phyloP scores from a whole-genome alignment of 352 stramenopile species.

The Phytophthora pisi region DNA sequence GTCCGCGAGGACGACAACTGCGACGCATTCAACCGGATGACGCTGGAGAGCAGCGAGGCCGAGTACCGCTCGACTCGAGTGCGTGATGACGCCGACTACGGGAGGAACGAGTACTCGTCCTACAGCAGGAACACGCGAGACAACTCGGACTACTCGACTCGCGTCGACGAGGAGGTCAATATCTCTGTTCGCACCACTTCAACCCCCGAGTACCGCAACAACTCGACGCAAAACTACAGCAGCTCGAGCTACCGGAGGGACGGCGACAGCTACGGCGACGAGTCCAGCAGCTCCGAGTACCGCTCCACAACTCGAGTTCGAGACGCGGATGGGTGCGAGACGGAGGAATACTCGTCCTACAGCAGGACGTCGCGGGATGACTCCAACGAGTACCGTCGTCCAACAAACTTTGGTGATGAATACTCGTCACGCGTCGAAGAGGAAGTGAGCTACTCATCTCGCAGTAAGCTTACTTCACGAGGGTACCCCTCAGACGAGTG shows the following conservation, averaged over 20 bases:
- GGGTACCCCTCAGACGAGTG: background rate
- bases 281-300: constrained; percentile 4
- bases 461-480: background rate
- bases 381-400: background rate
- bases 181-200: constrained; percentile 1
- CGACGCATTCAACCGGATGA: constrained; percentile 3
- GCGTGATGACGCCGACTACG: constrained; percentile 1
- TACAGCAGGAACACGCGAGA: constrained; percentile 1
- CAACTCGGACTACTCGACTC: constrained; percentile 1
- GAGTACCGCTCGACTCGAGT: constrained; percentile 2
- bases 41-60: background rate
- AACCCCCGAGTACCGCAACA: background rate
- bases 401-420: background rate
- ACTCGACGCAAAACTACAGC: constrained; percentile 4
- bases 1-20: background rate
- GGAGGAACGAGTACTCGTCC: background rate
- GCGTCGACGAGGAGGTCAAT: background rate
- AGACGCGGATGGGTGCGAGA: background rate
- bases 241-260: constrained; percentile 10
- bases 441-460: constrained; percentile 5
- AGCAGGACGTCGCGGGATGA: background rate
- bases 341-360: background rate
- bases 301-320: constrained; percentile 4
- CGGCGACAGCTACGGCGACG: background rate
- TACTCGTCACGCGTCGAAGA: constrained; percentile 3